phyloP scores from a whole-genome alignment of 257 asterid genomes.

The Osmanthus fragrans region DNA sequence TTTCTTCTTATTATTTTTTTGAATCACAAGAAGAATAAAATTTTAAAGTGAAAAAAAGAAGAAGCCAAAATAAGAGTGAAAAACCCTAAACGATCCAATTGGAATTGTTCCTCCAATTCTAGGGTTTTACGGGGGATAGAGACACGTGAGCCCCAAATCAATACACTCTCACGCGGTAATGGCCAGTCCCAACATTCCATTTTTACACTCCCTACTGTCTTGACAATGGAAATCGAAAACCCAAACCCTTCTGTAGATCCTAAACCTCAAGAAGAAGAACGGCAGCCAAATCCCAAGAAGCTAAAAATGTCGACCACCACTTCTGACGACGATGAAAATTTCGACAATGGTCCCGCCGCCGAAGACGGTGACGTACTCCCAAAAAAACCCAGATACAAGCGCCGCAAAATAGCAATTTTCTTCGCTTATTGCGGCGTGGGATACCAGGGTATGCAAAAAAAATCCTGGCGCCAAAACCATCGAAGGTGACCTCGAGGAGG shows the following conservation, averaged over 20 bases:
- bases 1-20: too few species aligned
- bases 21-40: too few species aligned
- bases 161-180: background rate
- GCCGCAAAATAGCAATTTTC: slow-evolving; percentile 86
- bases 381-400: slow-evolving; percentile 64
- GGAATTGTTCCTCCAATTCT: slow-evolving; percentile 13
- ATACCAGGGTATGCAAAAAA: slow-evolving; percentile 96
- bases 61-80: background rate
- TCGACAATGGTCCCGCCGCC: slow-evolving; percentile 25
- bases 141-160: background rate
- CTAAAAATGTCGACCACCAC: slow-evolving; percentile 78
- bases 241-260: slow-evolving; percentile 20
- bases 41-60: too few species aligned
- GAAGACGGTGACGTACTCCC: slow-evolving; percentile 21
- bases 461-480: slow-evolving; percentile 98
- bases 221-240: slow-evolving; percentile 34
- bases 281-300: slow-evolving; percentile 56
- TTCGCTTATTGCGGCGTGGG: slow-evolving; percentile 96
- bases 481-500: slow-evolving; percentile 96
- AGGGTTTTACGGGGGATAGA: slow-evolving; percentile 50
- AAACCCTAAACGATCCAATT: background rate
- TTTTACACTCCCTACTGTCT: background rate
- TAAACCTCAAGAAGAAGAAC: slow-evolving; percentile 27
- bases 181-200: slow-evolving; percentile 7
- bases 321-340: slow-evolving; percentile 51